Evolutionary conservation across 164 flowering plant genomes (phyloP).

Genomic region (Nymphaea thermarum): DNA sequence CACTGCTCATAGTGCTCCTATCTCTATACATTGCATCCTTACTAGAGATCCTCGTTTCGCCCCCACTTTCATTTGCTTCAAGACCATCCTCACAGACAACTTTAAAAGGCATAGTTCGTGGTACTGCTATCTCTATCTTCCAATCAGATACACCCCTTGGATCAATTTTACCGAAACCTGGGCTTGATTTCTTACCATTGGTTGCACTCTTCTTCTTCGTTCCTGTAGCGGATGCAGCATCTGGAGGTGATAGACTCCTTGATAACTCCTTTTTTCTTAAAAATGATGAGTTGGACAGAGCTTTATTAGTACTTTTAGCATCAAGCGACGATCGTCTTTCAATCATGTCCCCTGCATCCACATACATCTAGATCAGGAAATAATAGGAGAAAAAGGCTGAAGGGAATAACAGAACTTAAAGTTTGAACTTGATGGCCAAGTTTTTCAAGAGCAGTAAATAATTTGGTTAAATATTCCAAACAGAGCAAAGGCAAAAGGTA

Average conservation of each 20-base stretch:
- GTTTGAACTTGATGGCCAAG: too few species aligned
- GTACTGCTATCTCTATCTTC: slow-evolving; percentile 43
- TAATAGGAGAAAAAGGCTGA: background rate
- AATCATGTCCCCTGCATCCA: background rate
- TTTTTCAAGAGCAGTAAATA: too few species aligned
- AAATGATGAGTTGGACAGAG: background rate
- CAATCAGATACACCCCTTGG: slow-evolving; percentile 33
- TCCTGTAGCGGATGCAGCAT: slow-evolving; percentile 20
- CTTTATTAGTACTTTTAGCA: background rate
- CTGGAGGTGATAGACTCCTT: slow-evolving; percentile 14
- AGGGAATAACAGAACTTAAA: background rate
- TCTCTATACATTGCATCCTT: background rate
- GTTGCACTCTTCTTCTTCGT: slow-evolving; percentile 33
- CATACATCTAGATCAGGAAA: background rate
- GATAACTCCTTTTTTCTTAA: background rate
- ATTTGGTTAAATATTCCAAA: too few species aligned
- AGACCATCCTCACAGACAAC: slow-evolving; percentile 17
- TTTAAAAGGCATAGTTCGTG: slow-evolving; percentile 13
- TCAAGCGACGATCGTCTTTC: background rate
- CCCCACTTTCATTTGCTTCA: background rate
- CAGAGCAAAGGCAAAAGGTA: too few species aligned
- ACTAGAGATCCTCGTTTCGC: background rate
- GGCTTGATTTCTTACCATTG: slow-evolving; percentile 24
- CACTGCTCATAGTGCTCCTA: background rate
- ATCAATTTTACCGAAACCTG: slow-evolving; percentile 32